Percentiles rank a stretch among this genome's conserved stretches.
These are phyloP conservation scores for Margaritispora aquatica DNA, from an alignment of 495 filamentous ascomycete species.

Conservation along the genomic window DNA sequence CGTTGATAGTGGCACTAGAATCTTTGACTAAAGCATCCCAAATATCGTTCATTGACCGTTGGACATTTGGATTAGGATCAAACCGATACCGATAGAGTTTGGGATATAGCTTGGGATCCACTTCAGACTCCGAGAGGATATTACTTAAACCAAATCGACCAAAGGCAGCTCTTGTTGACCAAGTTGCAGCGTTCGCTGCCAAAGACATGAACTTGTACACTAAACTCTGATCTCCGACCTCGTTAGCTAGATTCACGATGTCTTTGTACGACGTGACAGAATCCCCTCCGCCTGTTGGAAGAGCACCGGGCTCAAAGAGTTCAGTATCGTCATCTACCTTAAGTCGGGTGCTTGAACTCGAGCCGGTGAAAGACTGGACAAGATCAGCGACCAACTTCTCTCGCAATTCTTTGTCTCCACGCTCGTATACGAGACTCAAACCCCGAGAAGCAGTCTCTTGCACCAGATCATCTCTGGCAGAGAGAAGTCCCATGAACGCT, in stretches of 20 bases:
- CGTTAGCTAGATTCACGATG: conserved; percentile 86
- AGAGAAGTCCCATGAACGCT: conserved; percentile 81
- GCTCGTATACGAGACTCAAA: conserved; percentile 84
- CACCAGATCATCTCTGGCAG: conserved; percentile 84
- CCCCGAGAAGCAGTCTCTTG: conserved; percentile 93
- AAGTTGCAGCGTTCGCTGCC: conserved; percentile 88
- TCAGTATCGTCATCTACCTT: conserved; percentile 85
- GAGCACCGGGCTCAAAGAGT: conserved; percentile 86
- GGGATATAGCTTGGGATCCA: conserved; percentile 90
- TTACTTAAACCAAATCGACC: conserved; percentile 87
- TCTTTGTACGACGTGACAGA: conserved; percentile 92
- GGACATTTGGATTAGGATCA: conserved; percentile 88
- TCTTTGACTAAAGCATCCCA: conserved; percentile 92
- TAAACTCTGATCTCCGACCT: conserved; percentile 88
- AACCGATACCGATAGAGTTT: conserved; percentile 93
- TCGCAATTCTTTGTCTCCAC: conserved; percentile 72
- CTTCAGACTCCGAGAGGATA: conserved; percentile 80
- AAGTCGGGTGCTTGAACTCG: conserved; percentile 57
- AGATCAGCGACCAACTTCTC: conserved; percentile 80
- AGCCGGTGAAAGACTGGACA: conserved; percentile 79
- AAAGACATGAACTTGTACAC: conserved; percentile 97
- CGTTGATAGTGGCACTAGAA: conserved; percentile 60
- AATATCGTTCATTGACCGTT: conserved; percentile 92
- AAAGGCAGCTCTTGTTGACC: conserved; percentile 92
- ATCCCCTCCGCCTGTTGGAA: conserved; percentile 85